Evolutionary conservation across 805 yeast genomes (phyloP).

Genomic region (Starmerella vitae): DNA sequence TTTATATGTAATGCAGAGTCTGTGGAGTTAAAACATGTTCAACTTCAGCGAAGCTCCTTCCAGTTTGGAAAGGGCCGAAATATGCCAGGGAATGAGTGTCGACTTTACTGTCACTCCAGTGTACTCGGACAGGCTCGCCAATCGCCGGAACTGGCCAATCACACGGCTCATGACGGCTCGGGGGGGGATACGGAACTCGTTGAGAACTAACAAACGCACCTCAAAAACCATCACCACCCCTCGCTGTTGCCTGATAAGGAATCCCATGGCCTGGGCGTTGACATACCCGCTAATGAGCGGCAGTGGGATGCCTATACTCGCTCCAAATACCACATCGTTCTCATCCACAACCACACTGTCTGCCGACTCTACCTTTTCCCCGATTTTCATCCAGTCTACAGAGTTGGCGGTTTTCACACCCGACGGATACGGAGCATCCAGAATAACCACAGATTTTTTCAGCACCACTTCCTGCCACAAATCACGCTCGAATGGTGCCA

Average conservation of each 20-base stretch:
- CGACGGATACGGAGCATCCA: conserved; percentile 17
- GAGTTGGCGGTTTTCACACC: conserved; percentile 4
- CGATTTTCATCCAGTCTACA: neutral
- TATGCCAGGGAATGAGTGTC: conserved; percentile 31
- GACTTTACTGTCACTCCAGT: conserved; percentile 26
- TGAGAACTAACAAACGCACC: conserved; percentile 8
- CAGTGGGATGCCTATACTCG: conserved; percentile 9
- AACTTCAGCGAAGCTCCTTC: conserved; percentile 13
- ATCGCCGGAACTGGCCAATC: conserved; percentile 28
- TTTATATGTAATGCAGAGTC: too few species aligned
- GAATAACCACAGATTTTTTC: conserved; percentile 1
- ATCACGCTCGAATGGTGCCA: conserved; percentile 26
- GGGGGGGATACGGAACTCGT: conserved; percentile 7
- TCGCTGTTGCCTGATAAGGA: conserved; percentile 14
- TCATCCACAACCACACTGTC: conserved; percentile 14
- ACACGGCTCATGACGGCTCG: conserved; percentile 24
- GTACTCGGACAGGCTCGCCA: conserved; percentile 27
- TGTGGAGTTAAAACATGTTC: conserved; percentile 7
- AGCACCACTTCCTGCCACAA: conserved; percentile 22
- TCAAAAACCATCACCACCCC: conserved; percentile 10
- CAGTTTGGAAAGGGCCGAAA: conserved; percentile 18
- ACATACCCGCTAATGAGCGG: conserved; percentile 10
- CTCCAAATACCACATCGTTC: conserved; percentile 14
- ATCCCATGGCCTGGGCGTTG: conserved; percentile 15
- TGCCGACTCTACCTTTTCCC: neutral